Conservation (phyloP, 163 green algal genomes). For the Chloroidium sp. region DNA sequence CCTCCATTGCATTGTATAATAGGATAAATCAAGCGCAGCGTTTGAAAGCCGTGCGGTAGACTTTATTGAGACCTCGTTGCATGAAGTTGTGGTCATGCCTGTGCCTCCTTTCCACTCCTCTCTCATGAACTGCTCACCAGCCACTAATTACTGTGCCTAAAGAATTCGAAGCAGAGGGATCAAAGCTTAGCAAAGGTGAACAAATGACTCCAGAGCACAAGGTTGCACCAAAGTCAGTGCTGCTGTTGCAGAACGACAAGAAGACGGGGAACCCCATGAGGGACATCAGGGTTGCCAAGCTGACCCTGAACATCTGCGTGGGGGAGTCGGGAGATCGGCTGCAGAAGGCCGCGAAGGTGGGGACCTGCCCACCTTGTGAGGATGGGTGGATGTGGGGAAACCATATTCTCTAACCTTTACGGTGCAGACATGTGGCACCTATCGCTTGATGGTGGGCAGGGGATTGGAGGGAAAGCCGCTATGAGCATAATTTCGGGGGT, state of each 20-base stretch:
- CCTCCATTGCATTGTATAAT: too few species aligned
- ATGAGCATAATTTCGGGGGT: too few species aligned
- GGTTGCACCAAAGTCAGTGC: background rate
- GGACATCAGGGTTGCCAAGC: conserved; percentile 96
- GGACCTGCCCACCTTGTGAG: background rate
- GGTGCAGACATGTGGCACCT: background rate
- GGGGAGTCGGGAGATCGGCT: conserved; percentile 97
- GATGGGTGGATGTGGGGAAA: background rate
- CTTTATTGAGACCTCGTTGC: background rate
- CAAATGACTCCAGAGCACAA: background rate
- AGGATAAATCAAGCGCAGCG: too few species aligned
- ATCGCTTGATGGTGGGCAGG: background rate
- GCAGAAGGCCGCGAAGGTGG: conserved; percentile 96
- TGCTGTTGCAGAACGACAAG: conserved; percentile 30
- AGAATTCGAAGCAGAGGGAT: too few species aligned
- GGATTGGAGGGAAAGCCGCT: too few species aligned
- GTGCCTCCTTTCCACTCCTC: background rate
- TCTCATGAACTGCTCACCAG: background rate
- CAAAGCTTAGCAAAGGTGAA: background rate
- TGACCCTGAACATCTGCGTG: conserved; percentile 97
- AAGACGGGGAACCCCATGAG: conserved; percentile 78
- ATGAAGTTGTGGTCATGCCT: background rate
- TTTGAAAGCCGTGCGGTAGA: too few species aligned
- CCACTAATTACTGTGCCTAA: background rate
- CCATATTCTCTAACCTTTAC: background rate